Evolutionary conservation across 2,329 filamentous ascomycete genomes (phyloP).

Genomic region (Calonectria crousiana): DNA sequence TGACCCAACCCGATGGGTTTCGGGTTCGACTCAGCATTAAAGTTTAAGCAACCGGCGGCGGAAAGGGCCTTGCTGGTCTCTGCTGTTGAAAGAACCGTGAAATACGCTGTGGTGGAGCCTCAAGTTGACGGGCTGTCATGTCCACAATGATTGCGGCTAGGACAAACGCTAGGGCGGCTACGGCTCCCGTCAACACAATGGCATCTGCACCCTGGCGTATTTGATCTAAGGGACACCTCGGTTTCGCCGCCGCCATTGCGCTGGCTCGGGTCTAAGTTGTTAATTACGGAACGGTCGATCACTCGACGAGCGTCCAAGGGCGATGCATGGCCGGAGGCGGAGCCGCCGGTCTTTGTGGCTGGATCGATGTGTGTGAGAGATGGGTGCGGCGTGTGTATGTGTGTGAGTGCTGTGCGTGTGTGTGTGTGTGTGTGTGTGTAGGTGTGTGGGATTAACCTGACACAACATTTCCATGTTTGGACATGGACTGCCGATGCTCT

Average conservation of each 20-base stretch:
- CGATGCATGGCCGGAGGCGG: slow-evolving; percentile 17
- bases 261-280: slow-evolving; percentile 29
- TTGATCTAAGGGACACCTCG: slow-evolving; percentile 38
- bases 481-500: not conserved
- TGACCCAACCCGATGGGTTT: slow-evolving; percentile 45
- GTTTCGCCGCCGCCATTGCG: slow-evolving; percentile 33
- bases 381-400: not conserved
- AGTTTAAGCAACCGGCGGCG: slow-evolving; percentile 38
- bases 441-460: slow-evolving; percentile 5
- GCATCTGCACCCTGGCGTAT: slow-evolving; percentile 38
- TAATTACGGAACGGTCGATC: slow-evolving; percentile 34
- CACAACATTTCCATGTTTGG: slow-evolving; percentile 4
- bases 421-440: slow-evolving; percentile 5
- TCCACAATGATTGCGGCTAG: slow-evolving; percentile 41
- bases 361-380: slow-evolving; percentile 13
- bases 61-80: slow-evolving; percentile 2
- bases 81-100: slow-evolving; percentile 28
- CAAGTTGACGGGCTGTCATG: slow-evolving; percentile 43
- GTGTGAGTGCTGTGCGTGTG: slow-evolving; percentile 1
- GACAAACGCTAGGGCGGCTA: slow-evolving; percentile 44
- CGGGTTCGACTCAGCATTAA: slow-evolving; percentile 38
- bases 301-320: slow-evolving; percentile 12
- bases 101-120: slow-evolving; percentile 32
- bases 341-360: slow-evolving; percentile 17
- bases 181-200: slow-evolving; percentile 44